A percentile compares a stretch with the other conserved stretches of the same genome.
phyloP scores from a whole-genome alignment of 2,329 filamentous ascomycete species.

The Fusarium tupiense region DNA sequence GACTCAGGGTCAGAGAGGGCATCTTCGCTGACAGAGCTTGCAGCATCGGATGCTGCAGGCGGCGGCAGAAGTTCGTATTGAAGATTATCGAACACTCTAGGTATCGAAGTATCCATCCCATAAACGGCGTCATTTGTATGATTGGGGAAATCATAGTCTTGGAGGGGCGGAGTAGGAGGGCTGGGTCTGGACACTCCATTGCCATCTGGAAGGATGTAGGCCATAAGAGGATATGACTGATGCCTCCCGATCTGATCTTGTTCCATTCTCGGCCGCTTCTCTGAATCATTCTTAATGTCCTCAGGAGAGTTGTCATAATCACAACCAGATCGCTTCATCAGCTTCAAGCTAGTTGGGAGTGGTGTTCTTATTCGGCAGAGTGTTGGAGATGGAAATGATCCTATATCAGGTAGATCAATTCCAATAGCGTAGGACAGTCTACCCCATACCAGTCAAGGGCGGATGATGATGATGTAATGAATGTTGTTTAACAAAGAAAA shows the following conservation, averaged over 20 bases:
- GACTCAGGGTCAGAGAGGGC: rapidly evolving
- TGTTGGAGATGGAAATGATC: neutral
- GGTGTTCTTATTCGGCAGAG: rapidly evolving
- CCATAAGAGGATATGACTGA: neutral
- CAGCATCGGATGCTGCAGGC: neutral
- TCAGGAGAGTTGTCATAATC: neutral
- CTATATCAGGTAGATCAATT: rapidly evolving
- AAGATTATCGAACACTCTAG: rapidly evolving
- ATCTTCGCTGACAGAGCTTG: neutral
- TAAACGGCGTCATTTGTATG: too few species aligned
- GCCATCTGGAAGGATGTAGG: neutral
- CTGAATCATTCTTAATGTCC: neutral
- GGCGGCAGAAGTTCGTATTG: neutral
- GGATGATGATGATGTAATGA: too few species aligned
- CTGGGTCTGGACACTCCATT: neutral
- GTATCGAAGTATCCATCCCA: neutral
- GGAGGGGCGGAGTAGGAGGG: neutral
- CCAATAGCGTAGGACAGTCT: neutral
- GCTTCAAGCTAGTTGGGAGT: neutral
- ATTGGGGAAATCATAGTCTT: neutral
- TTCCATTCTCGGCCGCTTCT: neutral
- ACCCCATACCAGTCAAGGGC: rapidly evolving
- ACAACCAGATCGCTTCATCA: neutral
- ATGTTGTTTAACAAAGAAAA: rapidly evolving
- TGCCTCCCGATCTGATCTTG: rapidly evolving